Percentiles rank a stretch among this genome's conserved stretches.
phyloP scores from a whole-genome alignment of 2,329 filamentous ascomycete species.

The Xylariaceae sp. region DNA sequence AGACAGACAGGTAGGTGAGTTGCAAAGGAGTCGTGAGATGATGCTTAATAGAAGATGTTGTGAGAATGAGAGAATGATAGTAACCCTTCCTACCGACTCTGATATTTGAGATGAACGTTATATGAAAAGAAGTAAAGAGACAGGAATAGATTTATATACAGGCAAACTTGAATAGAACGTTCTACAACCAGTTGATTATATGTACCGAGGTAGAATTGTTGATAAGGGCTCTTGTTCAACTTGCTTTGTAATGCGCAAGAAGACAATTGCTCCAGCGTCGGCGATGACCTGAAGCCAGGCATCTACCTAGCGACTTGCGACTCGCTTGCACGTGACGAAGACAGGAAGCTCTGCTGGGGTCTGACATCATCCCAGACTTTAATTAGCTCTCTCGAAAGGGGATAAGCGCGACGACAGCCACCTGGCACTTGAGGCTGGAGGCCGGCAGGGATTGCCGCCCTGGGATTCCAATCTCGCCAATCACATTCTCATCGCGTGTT shows the following conservation, averaged over 20 bases:
- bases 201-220: not conserved
- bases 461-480: conserved; percentile 28
- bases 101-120: not conserved
- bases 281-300: not conserved
- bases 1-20: not conserved
- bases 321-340: not conserved
- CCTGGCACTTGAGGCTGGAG: not conserved
- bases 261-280: too few species aligned
- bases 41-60: too few species aligned
- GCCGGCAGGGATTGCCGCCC: conserved; percentile 1
- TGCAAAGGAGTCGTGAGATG: too few species aligned
- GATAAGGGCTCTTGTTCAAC: conserved; percentile 2
- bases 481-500: conserved; percentile 37
- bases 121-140: not conserved
- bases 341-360: too few species aligned
- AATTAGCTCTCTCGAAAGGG: not conserved
- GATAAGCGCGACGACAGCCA: not conserved
- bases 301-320: too few species aligned
- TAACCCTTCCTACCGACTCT: not conserved
- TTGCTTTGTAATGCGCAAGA: conserved; percentile 40
- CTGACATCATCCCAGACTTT: conserved; percentile 10
- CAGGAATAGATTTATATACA: not conserved
- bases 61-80: too few species aligned
- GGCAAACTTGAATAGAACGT: conserved; percentile 15
- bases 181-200: conserved; percentile 21